Evolutionary conservation across 495 filamentous ascomycete species (phyloP).

Genomic region (Penicillium desertorum): DNA sequence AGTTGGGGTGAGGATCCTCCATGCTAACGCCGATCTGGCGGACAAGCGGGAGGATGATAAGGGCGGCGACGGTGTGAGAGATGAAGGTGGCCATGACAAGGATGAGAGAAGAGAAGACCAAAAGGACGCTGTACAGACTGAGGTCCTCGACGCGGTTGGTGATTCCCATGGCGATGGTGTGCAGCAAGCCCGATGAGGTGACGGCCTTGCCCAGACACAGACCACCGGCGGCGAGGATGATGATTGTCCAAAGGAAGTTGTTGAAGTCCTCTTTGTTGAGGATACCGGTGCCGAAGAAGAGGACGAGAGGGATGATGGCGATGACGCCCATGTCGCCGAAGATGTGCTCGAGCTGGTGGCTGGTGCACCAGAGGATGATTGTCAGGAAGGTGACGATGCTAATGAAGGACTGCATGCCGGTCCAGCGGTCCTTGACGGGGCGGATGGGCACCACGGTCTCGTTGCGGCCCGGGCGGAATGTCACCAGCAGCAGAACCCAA

Average conservation of each 20-base stretch:
- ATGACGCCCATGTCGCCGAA: slow-evolving; percentile 99
- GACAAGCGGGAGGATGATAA: slow-evolving; percentile 93
- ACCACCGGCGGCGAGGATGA: slow-evolving; percentile 94
- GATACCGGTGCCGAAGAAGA: slow-evolving; percentile 97
- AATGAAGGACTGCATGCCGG: slow-evolving; percentile 92
- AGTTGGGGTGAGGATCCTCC: slow-evolving; percentile 86
- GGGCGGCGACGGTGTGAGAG: slow-evolving; percentile 91
- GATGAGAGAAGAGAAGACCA: slow-evolving; percentile 83
- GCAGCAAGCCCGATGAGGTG: slow-evolving; percentile 86
- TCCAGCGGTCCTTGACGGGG: slow-evolving; percentile 81
- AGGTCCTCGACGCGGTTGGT: slow-evolving; percentile 70
- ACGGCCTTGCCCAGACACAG: slow-evolving; percentile 93
- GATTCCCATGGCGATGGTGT: slow-evolving; percentile 78
- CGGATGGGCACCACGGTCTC: slow-evolving; percentile 92
- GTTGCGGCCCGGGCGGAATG: slow-evolving; percentile 79
- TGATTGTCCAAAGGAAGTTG: slow-evolving; percentile 99
- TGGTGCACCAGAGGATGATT: slow-evolving; percentile 89
- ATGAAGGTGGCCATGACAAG: slow-evolving; percentile 97
- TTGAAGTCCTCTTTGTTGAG: slow-evolving; percentile 99
- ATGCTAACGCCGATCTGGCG: slow-evolving; percentile 79
- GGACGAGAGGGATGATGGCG: slow-evolving; percentile 89
- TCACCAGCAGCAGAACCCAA: slow-evolving; percentile 80
- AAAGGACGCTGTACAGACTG: slow-evolving; percentile 81
- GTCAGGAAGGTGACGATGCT: slow-evolving; percentile 78
- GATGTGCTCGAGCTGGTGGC: slow-evolving; percentile 77